A percentile compares a stretch with the other conserved stretches of the same genome.
phyloP scores from a whole-genome alignment of 2,329 filamentous ascomycete genomes.

The Penicillium decumbens region DNA sequence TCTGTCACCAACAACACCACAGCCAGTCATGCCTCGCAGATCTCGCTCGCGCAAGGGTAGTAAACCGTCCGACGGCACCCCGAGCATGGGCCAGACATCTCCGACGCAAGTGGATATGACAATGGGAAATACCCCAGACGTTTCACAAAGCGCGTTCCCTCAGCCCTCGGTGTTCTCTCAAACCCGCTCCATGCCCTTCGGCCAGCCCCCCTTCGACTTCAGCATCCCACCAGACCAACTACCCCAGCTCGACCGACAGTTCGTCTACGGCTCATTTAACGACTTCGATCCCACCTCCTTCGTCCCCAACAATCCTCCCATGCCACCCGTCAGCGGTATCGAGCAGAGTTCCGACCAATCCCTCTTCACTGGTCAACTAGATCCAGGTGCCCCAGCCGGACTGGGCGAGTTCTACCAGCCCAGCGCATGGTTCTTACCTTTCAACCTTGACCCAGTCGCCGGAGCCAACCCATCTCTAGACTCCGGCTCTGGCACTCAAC shows the following conservation, averaged over 20 bases:
- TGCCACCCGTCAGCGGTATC: constrained; percentile 27
- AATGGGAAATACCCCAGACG: constrained; percentile 29
- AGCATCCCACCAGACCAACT: constrained; percentile 44
- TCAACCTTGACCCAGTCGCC: constrained; percentile 70
- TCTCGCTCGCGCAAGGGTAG: constrained; percentile 27
- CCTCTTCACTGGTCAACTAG: constrained; percentile 36
- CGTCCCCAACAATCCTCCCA: constrained; percentile 27
- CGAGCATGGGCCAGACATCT: constrained; percentile 26
- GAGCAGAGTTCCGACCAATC: constrained; percentile 23
- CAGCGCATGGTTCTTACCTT: constrained; percentile 86
- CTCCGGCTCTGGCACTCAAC: neutral
- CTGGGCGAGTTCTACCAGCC: constrained; percentile 40
- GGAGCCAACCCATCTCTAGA: constrained; percentile 6
- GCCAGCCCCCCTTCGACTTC: constrained; percentile 37
- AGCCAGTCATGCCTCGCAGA: constrained; percentile 46
- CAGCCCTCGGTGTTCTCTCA: constrained; percentile 34
- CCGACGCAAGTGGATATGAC: constrained; percentile 27
- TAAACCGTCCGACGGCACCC: constrained; percentile 21
- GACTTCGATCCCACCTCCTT: constrained; percentile 47
- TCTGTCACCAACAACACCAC: constrained; percentile 60
- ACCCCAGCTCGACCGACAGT: constrained; percentile 68
- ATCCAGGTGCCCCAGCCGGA: constrained; percentile 33
- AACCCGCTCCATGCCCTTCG: constrained; percentile 26
- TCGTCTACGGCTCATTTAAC: constrained; percentile 69
- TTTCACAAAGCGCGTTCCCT: constrained; percentile 35